Evolutionary conservation across 1,139 yeast genomes (phyloP).

Genomic region (Taiozyma sp.): DNA sequence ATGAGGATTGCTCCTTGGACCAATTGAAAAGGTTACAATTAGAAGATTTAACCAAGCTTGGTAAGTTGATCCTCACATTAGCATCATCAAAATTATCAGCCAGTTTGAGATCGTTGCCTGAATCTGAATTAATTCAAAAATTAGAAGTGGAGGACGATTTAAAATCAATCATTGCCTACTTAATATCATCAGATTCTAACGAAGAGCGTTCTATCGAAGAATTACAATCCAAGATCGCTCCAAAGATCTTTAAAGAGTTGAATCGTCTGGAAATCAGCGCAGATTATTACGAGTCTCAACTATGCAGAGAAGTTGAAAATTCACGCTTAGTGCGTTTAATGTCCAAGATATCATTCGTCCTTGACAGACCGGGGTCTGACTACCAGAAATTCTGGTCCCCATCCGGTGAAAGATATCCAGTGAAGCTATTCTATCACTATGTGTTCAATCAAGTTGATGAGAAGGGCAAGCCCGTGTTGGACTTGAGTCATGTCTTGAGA

Average conservation of each 20-base stretch:
- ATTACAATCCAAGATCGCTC: conserved; percentile 30
- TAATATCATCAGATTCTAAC: conserved; percentile 25
- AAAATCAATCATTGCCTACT: conserved; percentile 25
- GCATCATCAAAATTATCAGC: conserved; percentile 40
- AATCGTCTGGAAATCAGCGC: conserved; percentile 51
- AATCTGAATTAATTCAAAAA: conserved; percentile 20
- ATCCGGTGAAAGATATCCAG: conserved; percentile 69
- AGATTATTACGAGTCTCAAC: conserved; percentile 63
- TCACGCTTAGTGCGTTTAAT: conserved; percentile 79
- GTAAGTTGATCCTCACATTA: conserved; percentile 51
- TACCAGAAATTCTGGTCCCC: conserved; percentile 63
- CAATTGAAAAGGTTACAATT: conserved; percentile 35
- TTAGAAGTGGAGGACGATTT: conserved; percentile 12
- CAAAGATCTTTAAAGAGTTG: conserved; percentile 37
- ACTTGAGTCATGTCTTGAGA: conserved; percentile 74
- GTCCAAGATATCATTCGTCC: conserved; percentile 72
- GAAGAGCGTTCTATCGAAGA: conserved; percentile 15
- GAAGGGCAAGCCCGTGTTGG: conserved; percentile 69
- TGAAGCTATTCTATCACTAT: conserved; percentile 75
- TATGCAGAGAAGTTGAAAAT: conserved; percentile 78
- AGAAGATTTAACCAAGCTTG: conserved; percentile 52
- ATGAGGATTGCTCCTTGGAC: conserved; percentile 24
- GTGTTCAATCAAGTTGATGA: conserved; percentile 84
- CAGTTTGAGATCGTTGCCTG: conserved; percentile 15
- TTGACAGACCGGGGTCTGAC: conserved; percentile 67